phyloP scores from a whole-genome alignment of 345 rosid genomes.

The Boechera stricta region DNA sequence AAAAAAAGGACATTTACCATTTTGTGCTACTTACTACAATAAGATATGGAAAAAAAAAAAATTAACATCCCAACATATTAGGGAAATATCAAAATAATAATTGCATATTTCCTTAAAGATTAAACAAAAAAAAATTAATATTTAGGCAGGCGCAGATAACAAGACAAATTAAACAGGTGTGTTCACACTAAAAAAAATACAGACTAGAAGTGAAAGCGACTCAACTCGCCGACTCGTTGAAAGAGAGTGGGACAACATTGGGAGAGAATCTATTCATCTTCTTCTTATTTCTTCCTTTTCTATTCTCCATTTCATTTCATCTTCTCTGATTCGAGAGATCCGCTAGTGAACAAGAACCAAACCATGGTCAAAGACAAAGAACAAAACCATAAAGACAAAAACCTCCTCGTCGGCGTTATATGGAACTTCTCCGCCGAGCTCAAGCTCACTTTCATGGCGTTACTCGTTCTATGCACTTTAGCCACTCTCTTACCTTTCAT shows the following conservation, averaged over 20 bases:
- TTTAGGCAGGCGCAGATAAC: background rate
- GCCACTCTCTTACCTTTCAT: conserved; percentile 30
- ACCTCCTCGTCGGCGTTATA: conserved; percentile 42
- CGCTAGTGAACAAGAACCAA: background rate
- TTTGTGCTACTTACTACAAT: too few relatives aligned
- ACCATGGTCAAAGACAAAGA: conserved; percentile 60
- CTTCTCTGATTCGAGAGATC: conserved; percentile 32
- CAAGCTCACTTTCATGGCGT: conserved; percentile 41
- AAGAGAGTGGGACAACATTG: conserved; percentile 14
- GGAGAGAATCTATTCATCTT: conserved; percentile 19
- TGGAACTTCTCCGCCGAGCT: conserved; percentile 45
- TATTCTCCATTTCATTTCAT: background rate
- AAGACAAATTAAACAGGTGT: conserved; percentile 40
- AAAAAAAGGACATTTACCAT: too few relatives aligned
- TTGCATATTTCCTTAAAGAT: too few relatives aligned
- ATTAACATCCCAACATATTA: too few relatives aligned
- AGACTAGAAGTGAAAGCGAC: conserved; percentile 25
- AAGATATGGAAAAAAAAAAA: too few relatives aligned
- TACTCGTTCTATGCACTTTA: conserved; percentile 35
- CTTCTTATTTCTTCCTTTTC: background rate
- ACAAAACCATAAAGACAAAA: conserved; percentile 48
- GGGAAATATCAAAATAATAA: background rate
- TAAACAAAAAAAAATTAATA: background rate
- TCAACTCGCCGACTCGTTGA: conserved; percentile 34
- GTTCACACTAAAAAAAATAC: background rate